Evolutionary conservation across 2,329 filamentous ascomycete genomes (phyloP).

Genomic region (Hymenoscyphus scutula): DNA sequence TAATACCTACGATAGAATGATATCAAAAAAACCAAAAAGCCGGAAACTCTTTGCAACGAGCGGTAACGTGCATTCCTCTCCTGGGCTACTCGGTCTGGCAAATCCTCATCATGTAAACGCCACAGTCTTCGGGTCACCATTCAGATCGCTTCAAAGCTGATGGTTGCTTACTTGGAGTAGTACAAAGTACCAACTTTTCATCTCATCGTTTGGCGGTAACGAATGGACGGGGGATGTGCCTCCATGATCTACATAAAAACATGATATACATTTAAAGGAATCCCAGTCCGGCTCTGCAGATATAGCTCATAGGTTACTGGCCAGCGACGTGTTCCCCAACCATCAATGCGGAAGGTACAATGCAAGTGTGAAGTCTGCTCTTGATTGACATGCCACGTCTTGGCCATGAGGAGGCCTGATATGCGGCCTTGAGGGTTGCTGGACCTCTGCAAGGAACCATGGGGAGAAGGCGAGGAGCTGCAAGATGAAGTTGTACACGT

Average conservation of each 20-base stretch:
- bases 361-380: not conserved
- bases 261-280: not conserved
- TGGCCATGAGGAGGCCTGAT: constrained; percentile 10
- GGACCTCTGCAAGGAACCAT: constrained; percentile 5
- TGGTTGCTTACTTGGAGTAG: not conserved
- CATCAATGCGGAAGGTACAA: constrained; percentile 1
- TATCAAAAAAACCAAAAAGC: not conserved
- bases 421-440: constrained; percentile 9
- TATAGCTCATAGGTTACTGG: not conserved
- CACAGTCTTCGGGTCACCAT: not conserved
- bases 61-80: too few relatives aligned
- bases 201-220: not conserved
- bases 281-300: not conserved
- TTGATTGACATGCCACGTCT: constrained; percentile 10
- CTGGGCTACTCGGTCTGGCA: not conserved
- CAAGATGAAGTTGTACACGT: constrained; percentile 17
- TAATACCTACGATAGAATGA: not conserved
- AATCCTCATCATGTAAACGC: not conserved
- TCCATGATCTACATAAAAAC: not conserved
- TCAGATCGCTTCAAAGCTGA: not conserved
- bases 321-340: not conserved
- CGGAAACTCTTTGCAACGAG: too few relatives aligned
- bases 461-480: constrained; percentile 5
- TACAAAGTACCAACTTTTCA: not conserved
- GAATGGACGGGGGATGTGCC: not conserved